A percentile compares a stretch with the other conserved stretches of the same genome.
These are phyloP conservation scores for Aspergillus fischeri DNA, from an alignment of 2,329 filamentous ascomycete species.

Conservation along the genomic window DNA sequence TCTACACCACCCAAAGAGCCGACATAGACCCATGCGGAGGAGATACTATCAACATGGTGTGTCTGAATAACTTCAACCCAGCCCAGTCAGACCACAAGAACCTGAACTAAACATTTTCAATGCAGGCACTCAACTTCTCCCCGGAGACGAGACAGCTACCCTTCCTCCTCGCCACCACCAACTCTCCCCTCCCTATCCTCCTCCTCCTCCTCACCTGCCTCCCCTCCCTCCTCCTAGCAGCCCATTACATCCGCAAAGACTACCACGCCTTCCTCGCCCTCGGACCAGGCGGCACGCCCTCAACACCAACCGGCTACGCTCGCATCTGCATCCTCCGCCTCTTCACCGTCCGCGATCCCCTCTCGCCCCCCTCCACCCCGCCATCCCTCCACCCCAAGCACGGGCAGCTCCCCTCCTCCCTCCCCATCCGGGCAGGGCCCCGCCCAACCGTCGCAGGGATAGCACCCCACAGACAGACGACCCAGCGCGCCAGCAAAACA, in stretches of 20 bases:
- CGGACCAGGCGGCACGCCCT: constrained; percentile 75
- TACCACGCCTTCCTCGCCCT: constrained; percentile 72
- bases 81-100: neutral
- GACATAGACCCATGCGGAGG: neutral
- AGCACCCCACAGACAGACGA: constrained; percentile 74
- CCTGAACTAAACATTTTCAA: neutral
- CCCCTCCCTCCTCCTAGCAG: constrained; percentile 46
- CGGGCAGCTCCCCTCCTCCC: constrained; percentile 55
- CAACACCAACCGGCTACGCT: constrained; percentile 68
- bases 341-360: constrained; percentile 68
- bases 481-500: constrained; percentile 56
- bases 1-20: neutral
- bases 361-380: constrained; percentile 54
- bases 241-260: constrained; percentile 57
- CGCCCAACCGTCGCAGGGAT: constrained; percentile 70
- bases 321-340: constrained; percentile 68
- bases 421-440: constrained; percentile 60
- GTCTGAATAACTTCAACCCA: neutral
- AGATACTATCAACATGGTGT: neutral
- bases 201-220: constrained; percentile 30
- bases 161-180: neutral
- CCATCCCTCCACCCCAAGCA: constrained; percentile 48
- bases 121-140: neutral
- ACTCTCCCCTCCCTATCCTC: neutral
- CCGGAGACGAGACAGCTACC: neutral